A percentile compares a stretch with the other conserved stretches of the same genome.
Conservation (phyloP, 2,329 filamentous ascomycete genomes). For the Penicillium aurantiogriseum region DNA sequence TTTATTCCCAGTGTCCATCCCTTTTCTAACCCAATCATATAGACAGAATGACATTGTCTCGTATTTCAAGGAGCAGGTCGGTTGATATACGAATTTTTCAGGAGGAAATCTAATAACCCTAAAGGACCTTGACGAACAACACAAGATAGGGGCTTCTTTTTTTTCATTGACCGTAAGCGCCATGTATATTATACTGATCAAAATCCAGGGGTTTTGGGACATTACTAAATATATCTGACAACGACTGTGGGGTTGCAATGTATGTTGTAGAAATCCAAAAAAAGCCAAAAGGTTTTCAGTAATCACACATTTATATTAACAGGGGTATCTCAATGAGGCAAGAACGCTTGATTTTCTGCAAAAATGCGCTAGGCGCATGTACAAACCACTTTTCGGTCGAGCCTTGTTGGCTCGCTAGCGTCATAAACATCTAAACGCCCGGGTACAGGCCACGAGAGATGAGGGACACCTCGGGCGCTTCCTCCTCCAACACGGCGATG, state of each 20-base stretch:
- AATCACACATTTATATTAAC: neutral
- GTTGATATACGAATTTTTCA: too few species aligned
- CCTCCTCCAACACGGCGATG: conserved; percentile 30
- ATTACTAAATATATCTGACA: neutral
- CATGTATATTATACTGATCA: neutral
- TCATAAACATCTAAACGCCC: neutral
- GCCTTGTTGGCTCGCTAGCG: neutral
- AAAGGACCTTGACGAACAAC: too few species aligned
- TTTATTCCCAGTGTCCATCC: too few species aligned
- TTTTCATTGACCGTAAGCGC: neutral
- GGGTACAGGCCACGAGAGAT: conserved; percentile 6
- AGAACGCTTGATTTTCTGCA: neutral
- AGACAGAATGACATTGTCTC: too few species aligned
- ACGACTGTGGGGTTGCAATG: neutral
- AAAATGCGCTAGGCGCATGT: neutral
- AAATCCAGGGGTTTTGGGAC: neutral
- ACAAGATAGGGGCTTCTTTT: neutral
- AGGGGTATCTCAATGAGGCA: conserved; percentile 6
- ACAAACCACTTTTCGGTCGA: neutral
- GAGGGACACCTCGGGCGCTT: conserved; percentile 22
- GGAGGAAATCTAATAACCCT: too few species aligned
- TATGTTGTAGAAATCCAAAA: neutral
- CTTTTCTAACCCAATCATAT: too few species aligned
- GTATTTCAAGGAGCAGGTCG: too few species aligned
- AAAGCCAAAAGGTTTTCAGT: neutral